phyloP scores from a whole-genome alignment of 768 basidiomycete species.

The Rhizopogon vinicolor region DNA sequence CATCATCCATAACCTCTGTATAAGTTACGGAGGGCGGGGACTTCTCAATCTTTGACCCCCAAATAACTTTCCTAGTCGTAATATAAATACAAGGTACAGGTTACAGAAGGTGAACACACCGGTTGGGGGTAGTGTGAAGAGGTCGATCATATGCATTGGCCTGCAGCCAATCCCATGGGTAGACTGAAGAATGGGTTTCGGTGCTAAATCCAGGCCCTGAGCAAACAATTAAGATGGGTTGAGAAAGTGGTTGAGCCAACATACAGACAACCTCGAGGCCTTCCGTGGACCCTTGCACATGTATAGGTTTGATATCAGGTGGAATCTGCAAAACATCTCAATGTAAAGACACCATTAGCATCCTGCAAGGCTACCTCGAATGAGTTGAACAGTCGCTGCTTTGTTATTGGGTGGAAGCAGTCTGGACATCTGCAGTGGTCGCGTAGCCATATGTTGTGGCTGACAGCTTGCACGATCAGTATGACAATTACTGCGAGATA shows the following conservation, averaged over 20 bases:
- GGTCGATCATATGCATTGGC: conserved; percentile 79
- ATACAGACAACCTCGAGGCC: conserved; percentile 76
- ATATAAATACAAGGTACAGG: not conserved
- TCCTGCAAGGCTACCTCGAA: conserved; percentile 52
- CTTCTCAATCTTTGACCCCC: conserved; percentile 74
- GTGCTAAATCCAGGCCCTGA: conserved; percentile 25
- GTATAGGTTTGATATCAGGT: conserved; percentile 58
- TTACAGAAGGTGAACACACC: conserved; percentile 35
- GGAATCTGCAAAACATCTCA: conserved; percentile 55
- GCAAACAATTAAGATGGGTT: not conserved
- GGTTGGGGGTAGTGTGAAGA: conserved; percentile 24
- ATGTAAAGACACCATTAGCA: not conserved
- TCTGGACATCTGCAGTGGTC: conserved; percentile 89
- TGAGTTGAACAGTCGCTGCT: conserved; percentile 85
- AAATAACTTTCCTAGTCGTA: conserved; percentile 55
- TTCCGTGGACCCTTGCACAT: conserved; percentile 48
- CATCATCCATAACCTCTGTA: conserved; percentile 63
- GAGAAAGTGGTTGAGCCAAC: conserved; percentile 16
- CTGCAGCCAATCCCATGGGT: conserved; percentile 85
- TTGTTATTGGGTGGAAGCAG: conserved; percentile 86
- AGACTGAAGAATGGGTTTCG: conserved; percentile 70
- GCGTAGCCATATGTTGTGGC: conserved; percentile 87
- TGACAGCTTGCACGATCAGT: conserved; percentile 24
- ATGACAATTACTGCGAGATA: not conserved
- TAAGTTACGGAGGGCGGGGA: conserved; percentile 73